Evolutionary conservation across 208 protist species (phyloP), one percentile per base, ranked within the genome.

Genomic region (Kentomonas sorsogonicus): DNA sequence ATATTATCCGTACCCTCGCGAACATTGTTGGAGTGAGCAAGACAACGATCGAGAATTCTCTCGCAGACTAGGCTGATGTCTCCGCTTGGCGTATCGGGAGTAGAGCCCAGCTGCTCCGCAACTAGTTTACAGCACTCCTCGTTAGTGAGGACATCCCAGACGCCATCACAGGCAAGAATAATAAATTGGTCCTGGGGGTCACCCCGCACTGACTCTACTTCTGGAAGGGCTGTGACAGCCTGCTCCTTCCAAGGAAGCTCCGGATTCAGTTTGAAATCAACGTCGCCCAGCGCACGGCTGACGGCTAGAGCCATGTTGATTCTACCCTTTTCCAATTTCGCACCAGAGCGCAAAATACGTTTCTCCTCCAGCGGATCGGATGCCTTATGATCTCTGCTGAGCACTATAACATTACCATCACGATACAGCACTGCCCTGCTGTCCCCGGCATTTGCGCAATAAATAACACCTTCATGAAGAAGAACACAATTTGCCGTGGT

Each of bases 281-380:
- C 91, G 72, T 98, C 96, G 31, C 96, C 96, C 29, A 98, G 64
- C 0, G 94, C 93, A 22, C 96, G 72, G 38, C 87, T 96, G n/a
- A 98, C 77, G 11, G 93, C 93, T 7, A 98, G 66, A 4, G 76
- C 83, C 40, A 95, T 94, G 63, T 97, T 96, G 1, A 98, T 85
- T 50, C 96, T 82, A 4, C 89, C 89, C 36, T 83, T 83, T 40
- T 87, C 74, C 16, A 96, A 77, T 15, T 74, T 74, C n/a, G 86
- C 90, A 11, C 92, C 94, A 27, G 86, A 81, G 22, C 75, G 71
- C 11, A 91, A 52, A 65, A 97, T 95, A 26, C 94, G 83, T 26
- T 50, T 67, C 52, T 83, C 66, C 64, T 97, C 91, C 9, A 36
- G 38, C 18, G 74, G 59, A 29, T 77, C 44, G 39, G 66, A 74